Conservation (phyloP, 139 green algal genomes). For the Chlamydomonas asymmetrica region DNA sequence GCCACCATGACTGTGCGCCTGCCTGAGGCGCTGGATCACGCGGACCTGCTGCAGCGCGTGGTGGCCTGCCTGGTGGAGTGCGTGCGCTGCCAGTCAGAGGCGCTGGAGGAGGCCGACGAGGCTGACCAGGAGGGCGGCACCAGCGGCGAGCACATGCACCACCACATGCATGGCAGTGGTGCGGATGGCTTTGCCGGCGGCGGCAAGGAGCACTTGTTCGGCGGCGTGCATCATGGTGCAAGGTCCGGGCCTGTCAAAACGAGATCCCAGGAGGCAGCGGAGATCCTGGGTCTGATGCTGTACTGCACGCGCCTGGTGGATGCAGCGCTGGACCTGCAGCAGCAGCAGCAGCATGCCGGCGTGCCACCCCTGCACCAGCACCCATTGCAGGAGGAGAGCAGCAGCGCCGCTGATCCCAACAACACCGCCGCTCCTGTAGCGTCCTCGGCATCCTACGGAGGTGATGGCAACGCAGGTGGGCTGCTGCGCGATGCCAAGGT, state of each 20-base stretch:
- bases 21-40: background rate
- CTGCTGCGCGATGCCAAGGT: too few relatives aligned
- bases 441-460: too few relatives aligned
- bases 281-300: constrained; percentile 27
- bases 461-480: too few relatives aligned
- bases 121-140: background rate
- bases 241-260: too few relatives aligned
- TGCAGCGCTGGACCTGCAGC: constrained; percentile 1
- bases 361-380: background rate
- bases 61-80: constrained; percentile 14
- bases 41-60: constrained; percentile 28
- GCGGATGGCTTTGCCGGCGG: background rate
- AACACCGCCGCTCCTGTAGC: too few relatives aligned
- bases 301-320: background rate
- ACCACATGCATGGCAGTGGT: background rate
- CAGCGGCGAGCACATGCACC: background rate
- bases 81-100: too few relatives aligned
- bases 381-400: background rate
- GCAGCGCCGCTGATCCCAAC: too few relatives aligned
- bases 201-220: background rate
- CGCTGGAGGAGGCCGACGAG: background rate
- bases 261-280: too few relatives aligned
- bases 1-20: background rate
- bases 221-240: background rate
- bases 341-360: background rate